These are phyloP conservation scores for Aspergillus melleus DNA, from an alignment of 2,329 filamentous ascomycete genomes.

Conservation along the genomic window DNA sequence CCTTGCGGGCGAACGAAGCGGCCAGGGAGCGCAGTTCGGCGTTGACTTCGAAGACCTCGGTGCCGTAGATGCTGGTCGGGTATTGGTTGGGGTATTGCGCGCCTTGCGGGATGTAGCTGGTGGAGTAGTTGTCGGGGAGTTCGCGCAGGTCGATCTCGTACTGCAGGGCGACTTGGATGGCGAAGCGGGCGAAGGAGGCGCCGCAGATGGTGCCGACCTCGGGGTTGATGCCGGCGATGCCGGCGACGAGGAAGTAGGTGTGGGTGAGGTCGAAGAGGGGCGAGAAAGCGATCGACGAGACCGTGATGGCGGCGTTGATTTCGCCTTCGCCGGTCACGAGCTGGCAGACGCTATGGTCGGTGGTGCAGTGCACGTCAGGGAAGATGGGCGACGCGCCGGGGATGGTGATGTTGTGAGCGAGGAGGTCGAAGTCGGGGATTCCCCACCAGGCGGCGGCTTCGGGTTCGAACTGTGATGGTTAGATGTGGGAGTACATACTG, in stretches of 20 bases:
- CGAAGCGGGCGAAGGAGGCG: slow-evolving; percentile 68
- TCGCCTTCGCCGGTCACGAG: slow-evolving; percentile 67
- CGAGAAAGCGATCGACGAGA: slow-evolving; percentile 64
- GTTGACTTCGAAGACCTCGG: slow-evolving; percentile 69
- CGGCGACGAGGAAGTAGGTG: slow-evolving; percentile 71
- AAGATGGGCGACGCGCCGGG: slow-evolving; percentile 66
- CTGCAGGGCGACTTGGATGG: slow-evolving; percentile 72
- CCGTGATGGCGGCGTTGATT: slow-evolving; percentile 71
- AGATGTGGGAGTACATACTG: background rate
- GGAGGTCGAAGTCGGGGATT: slow-evolving; percentile 57
- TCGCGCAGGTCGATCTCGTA: slow-evolving; percentile 74
- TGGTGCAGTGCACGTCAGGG: slow-evolving; percentile 65
- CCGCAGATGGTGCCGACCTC: slow-evolving; percentile 64
- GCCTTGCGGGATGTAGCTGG: slow-evolving; percentile 69
- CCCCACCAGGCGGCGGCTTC: slow-evolving; percentile 64
- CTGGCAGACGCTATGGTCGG: slow-evolving; percentile 64
- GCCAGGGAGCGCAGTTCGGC: slow-evolving; percentile 57
- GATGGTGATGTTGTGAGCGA: slow-evolving; percentile 57
- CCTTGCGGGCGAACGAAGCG: slow-evolving; percentile 52
- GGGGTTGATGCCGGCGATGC: slow-evolving; percentile 74
- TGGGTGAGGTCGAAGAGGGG: slow-evolving; percentile 61
- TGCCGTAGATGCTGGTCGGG: slow-evolving; percentile 63
- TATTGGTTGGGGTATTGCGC: slow-evolving; percentile 56
- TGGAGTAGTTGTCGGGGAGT: slow-evolving; percentile 63
- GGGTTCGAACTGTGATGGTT: slow-evolving; percentile 54